Evolutionary conservation across 495 filamentous ascomycete species (phyloP), one percentile per base, ranked within the genome.

Genomic region (Trichocladium uniseriatum): DNA sequence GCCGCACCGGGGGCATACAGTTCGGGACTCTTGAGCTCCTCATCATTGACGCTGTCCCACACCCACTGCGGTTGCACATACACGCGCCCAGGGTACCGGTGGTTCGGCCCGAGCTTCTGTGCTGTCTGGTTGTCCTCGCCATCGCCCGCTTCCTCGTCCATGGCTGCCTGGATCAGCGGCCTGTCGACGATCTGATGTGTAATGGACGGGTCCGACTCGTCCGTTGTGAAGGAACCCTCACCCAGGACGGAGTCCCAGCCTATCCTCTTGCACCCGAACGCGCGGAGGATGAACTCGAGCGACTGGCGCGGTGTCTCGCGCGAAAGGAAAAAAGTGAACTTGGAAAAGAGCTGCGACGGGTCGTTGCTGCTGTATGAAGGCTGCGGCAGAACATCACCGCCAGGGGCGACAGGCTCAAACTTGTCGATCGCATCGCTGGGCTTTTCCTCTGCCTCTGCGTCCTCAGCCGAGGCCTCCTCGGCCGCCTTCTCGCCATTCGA

Each of bases 21-120:
- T 62, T 95, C 88, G 11, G 90, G 82, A 32, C 85, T 76, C 53
- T 96, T 83, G 32, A 98, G 69, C 65, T 87, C 86, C 35, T 87
- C 87, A 21, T 86, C 81, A 66, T 98, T 98, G 56, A 96, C 69
- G 60, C 85, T 87, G 54, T 98, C 92, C 92, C 92, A 98, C 13
- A 98, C 79, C 89, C 94, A 98, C 62, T 98, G 92, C 18, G 92
- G 92, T 69, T 98, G 92, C 41, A 98, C 66, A 56, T 97, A 97
- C 38, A 82, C 89, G 40, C 92, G 74, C 20, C 89, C 90, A 7
- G 90, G 89, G 51, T 96, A 81, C 29, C 90, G 78, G 49, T 79
- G 77, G 60, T 74, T 72, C 21, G 59, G 72, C 53, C 46, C 78
- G 57, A 78, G 69, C 57, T 66, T 72, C 60, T 70, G 72, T 38